Base-by-base conservation (phyloP, 202 grass and related monocot species). In the Musa balbisiana region DNA sequence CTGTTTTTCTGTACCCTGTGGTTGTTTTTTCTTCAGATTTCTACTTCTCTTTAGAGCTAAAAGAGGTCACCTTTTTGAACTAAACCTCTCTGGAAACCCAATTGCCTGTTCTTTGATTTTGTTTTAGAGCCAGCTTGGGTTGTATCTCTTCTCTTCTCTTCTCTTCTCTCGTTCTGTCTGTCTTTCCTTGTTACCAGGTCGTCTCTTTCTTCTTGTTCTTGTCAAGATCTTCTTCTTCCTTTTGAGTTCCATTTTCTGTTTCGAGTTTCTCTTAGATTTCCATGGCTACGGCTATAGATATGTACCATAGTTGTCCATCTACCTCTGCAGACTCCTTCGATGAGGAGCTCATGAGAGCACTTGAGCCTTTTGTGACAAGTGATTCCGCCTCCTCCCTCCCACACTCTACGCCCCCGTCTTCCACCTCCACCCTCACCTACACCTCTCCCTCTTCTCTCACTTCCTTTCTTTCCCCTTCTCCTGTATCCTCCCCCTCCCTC, bases 1-100 rank as follows among this genome's bases (percentile, higher is more conserved):
- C 85, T 87, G 68, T 95, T 94, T 97, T 98, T 85, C 73, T 79
- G 79, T 69, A 82, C 88, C 88, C 88, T 82, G 17, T 59, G 52
- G 83, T 86, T 86, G 82, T 75, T 72, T 80, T 25, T 71, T 53
- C 82, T 83, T 2, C 56, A 12, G 5, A n/a, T 65, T 22, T 11
- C 9, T 12, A 43, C 33, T 43, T 49, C 23, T 69, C 11, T 10
- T 4, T 51, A 50, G 67, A 50, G 82, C 79, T 76, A 55, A 66
- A 82, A 81, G 78, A 87, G 88, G 90, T 84, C 64, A 72, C 58
- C 85, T 92, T 94, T 75, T 82, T 84, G 63, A 84, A 53, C 33
- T 51, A 80, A 67, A 17, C 56, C 49, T 65, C 67, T 70, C 67
- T 70, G 43, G 11, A 52, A 52, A n/a, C 60, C 69, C 52, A 17